Evolutionary conservation across 2,329 filamentous ascomycete genomes (phyloP).

Genomic region (Diplodia corticola): DNA sequence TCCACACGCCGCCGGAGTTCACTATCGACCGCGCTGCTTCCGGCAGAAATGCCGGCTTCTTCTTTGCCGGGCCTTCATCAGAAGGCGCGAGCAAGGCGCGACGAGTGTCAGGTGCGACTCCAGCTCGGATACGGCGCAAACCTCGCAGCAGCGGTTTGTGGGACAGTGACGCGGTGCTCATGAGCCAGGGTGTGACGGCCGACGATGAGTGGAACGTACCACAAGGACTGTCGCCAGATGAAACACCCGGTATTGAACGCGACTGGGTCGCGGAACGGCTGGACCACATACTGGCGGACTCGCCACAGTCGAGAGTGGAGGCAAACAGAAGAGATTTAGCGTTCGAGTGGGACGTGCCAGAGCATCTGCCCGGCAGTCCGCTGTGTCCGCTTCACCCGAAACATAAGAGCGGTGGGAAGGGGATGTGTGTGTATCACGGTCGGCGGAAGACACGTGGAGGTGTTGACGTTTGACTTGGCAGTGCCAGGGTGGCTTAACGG

Average conservation of each 20-base stretch:
- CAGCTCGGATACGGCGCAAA: background rate
- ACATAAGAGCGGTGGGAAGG: slow-evolving; percentile 40
- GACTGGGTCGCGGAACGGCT: slow-evolving; percentile 24
- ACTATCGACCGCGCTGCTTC: slow-evolving; percentile 31
- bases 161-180: slow-evolving; percentile 40
- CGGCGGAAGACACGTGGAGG: slow-evolving; percentile 26
- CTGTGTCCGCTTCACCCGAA: slow-evolving; percentile 46
- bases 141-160: slow-evolving; percentile 29
- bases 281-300: slow-evolving; percentile 2
- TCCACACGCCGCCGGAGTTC: slow-evolving; percentile 33
- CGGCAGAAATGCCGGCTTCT: slow-evolving; percentile 36
- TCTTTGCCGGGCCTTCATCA: slow-evolving; percentile 31
- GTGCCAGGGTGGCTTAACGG: background rate
- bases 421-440: slow-evolving; percentile 47
- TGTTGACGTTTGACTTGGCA: background rate
- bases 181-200: slow-evolving; percentile 29
- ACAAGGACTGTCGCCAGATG: background rate
- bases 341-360: slow-evolving; percentile 45
- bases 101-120: background rate
- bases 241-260: background rate
- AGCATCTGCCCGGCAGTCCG: slow-evolving; percentile 47
- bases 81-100: background rate
- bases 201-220: background rate
- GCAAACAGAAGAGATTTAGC: slow-evolving; percentile 27
- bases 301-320: background rate